Evolutionary conservation across 2,329 filamentous ascomycete species (phyloP).

Genomic region (Sarocladium strictum): DNA sequence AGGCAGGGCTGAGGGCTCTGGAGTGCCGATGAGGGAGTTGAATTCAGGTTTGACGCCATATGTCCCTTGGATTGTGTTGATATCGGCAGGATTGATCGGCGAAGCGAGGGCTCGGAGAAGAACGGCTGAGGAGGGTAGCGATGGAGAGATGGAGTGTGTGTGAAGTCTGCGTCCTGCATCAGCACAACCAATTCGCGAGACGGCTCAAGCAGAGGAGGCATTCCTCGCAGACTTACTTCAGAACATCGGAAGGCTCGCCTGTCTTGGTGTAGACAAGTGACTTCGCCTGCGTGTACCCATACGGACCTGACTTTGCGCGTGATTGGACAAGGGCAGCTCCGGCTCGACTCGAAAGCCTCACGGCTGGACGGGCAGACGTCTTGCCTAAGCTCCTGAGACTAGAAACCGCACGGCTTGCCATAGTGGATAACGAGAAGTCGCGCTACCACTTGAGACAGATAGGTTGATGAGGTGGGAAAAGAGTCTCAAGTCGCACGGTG

Average conservation of each 20-base stretch:
- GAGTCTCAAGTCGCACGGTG: neutral
- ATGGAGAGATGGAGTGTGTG: slow-evolving; percentile 69
- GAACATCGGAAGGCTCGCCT: slow-evolving; percentile 68
- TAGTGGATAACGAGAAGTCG: neutral
- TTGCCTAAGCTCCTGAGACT: neutral
- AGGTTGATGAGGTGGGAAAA: neutral
- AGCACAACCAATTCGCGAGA: neutral
- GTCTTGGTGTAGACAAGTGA: slow-evolving; percentile 69
- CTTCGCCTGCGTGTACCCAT: slow-evolving; percentile 81
- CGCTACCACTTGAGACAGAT: neutral
- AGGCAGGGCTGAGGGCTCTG: slow-evolving; percentile 67
- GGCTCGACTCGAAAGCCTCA: neutral
- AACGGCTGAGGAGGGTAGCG: slow-evolving; percentile 56
- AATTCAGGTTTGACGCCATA: slow-evolving; percentile 84
- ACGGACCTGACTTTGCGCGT: slow-evolving; percentile 50
- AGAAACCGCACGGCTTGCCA: neutral
- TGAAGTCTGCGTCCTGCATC: slow-evolving; percentile 48
- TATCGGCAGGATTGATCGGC: slow-evolving; percentile 93
- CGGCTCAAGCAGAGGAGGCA: no score
- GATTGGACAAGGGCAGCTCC: neutral
- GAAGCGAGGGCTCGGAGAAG: slow-evolving; percentile 84
- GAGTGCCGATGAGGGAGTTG: slow-evolving; percentile 68
- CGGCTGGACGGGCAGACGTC: neutral
- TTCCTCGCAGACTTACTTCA: slow-evolving; percentile 42
- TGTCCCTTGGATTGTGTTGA: slow-evolving; percentile 96